Evolutionary conservation across 2,329 filamentous ascomycete genomes (phyloP).

Genomic region (Trichoderma aggressivum): DNA sequence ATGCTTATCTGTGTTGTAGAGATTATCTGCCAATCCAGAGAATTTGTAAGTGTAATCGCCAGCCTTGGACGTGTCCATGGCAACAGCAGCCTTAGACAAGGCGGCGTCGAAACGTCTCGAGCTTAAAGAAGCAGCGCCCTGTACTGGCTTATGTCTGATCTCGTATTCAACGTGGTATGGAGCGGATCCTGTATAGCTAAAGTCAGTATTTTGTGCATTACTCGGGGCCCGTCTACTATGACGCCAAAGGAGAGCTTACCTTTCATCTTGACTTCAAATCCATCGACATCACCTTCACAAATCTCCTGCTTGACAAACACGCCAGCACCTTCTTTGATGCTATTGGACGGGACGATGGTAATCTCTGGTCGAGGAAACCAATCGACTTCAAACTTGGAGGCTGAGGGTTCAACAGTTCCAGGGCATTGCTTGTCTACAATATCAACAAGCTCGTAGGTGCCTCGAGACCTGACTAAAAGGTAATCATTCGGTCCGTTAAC

Average conservation of each 20-base stretch:
- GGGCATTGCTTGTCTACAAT: slow-evolving; percentile 79
- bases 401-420: slow-evolving; percentile 70
- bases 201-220: slow-evolving; percentile 30
- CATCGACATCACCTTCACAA: slow-evolving; percentile 92
- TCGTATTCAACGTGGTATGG: slow-evolving; percentile 84
- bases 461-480: slow-evolving; percentile 62
- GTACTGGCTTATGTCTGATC: slow-evolving; percentile 66
- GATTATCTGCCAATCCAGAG: slow-evolving; percentile 74
- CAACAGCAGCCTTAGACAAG: slow-evolving; percentile 70
- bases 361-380: slow-evolving; percentile 83
- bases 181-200: slow-evolving; percentile 55
- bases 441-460: slow-evolving; percentile 75
- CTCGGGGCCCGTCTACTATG: background rate
- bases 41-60: slow-evolving; percentile 87
- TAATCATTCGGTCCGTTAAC: slow-evolving; percentile 62
- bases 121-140: slow-evolving; percentile 62
- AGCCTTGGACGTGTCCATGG: slow-evolving; percentile 80
- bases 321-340: slow-evolving; percentile 45
- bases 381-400: slow-evolving; percentile 72
- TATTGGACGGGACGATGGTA: slow-evolving; percentile 61
- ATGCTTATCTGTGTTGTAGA: slow-evolving; percentile 73
- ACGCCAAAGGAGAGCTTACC: slow-evolving; percentile 48
- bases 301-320: slow-evolving; percentile 73
- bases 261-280: slow-evolving; percentile 74
- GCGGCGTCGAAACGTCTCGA: slow-evolving; percentile 74